A percentile compares a stretch with the other conserved stretches of the same genome.
phyloP scores from a whole-genome alignment of 106 monocot genomes.

The Dendrobium catenatum region DNA sequence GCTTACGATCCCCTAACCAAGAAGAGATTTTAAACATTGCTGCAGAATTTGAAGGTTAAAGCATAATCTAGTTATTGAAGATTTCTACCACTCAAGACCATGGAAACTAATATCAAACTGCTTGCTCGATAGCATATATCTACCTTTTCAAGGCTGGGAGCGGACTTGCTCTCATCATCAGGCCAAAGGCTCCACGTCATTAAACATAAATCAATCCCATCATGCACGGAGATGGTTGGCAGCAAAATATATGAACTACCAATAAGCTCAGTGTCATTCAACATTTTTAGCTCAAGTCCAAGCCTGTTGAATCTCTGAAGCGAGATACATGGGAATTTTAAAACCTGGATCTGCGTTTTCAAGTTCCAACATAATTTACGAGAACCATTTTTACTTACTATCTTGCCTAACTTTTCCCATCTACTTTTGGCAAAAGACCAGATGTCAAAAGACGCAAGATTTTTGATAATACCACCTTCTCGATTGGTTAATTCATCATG shows the following conservation, averaged over 20 bases:
- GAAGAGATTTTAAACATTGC: no score
- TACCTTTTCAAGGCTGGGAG: constrained; percentile 90
- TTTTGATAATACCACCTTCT: constrained; percentile 8
- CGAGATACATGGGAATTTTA: constrained; percentile 56
- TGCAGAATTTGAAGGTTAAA: neutral
- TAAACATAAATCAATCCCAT: constrained; percentile 67
- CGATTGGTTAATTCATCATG: constrained; percentile 9
- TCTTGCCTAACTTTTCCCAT: constrained; percentile 65
- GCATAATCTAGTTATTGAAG: neutral
- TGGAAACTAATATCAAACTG: neutral
- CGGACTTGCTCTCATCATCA: constrained; percentile 86
- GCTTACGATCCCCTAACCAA: no score
- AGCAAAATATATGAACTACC: constrained; percentile 55
- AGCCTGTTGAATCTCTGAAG: constrained; percentile 51
- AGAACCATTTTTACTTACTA: constrained; percentile 50
- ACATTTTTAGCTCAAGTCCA: constrained; percentile 17
- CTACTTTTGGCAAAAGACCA: constrained; percentile 42
- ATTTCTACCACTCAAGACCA: neutral
- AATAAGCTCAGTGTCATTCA: constrained; percentile 31
- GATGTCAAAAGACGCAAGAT: constrained; percentile 13
- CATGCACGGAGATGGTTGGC: constrained; percentile 37
- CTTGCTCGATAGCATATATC: neutral
- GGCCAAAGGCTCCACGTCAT: constrained; percentile 90
- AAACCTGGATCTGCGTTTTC: constrained; percentile 82
- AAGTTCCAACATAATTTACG: constrained; percentile 84